Evolutionary conservation across 1,139 yeast genomes (phyloP), one percentile per base, ranked within the genome.

Genomic region (Yarrowia galli): DNA sequence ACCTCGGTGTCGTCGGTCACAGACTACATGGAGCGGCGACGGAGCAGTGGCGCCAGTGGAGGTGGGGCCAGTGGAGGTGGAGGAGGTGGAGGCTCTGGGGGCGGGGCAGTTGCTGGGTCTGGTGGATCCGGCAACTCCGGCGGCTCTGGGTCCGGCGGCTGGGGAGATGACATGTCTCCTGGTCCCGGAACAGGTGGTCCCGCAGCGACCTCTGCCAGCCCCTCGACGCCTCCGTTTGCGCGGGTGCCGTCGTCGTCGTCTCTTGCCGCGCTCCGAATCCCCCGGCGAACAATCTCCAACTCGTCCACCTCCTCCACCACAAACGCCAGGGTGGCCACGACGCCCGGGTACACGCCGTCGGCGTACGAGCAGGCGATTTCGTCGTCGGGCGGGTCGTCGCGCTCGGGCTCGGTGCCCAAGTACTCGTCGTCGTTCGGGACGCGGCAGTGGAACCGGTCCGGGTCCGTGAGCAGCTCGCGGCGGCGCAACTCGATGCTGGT

Each of bases 361-460:
- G 56, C 56, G 18, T 65, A 58, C 38, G 64, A 58, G 42, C 64
- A 58, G 64, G 64, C 64, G 28, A 58, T 58, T n/a, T 36, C 46
- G 25, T 73, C 75, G 2, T 69, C 71, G 4, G 69, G 73, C 35
- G 73, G 74, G 56, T 71, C 70, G 18, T 71, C 72, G 2, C 38
- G 69, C 25, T 69, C 73, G 16, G 72, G 75, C 8, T 74, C 77
- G 1, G 68, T 71, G 20, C 75, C 76, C 32, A 70, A 72, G 38
- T 76, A 71, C 67, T 74, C 77, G 67, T 75, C 78, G 67, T 75
- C 67, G 46, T 76, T 76, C 70, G 77, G 78, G 2, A 71, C 76
- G 6, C 69, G 78, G 8, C 72, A 70, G 43, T 72, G 75, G 75
- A 71, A 71, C 40, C 68, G 75, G 18, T 69, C 74, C 0, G 73